A percentile compares a stretch with the other conserved stretches of the same genome.
These are phyloP conservation scores for Taphrina deformans DNA, from an alignment of 1,139 yeast genomes.

Conservation along the genomic window DNA sequence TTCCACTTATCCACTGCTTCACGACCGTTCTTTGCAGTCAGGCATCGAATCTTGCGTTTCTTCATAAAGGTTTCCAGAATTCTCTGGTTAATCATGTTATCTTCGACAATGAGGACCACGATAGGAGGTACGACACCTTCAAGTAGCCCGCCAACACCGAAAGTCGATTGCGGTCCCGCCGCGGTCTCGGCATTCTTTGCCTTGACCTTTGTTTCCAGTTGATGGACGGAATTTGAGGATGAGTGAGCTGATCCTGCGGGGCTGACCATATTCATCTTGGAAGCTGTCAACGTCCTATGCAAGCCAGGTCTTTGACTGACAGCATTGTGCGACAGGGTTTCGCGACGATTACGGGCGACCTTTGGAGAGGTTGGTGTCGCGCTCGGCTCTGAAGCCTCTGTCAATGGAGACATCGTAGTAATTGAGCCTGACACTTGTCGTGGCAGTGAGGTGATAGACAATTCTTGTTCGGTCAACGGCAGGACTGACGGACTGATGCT, in stretches of 20 bases:
- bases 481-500: conserved; percentile 13
- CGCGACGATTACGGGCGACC: background rate
- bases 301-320: background rate
- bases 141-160: conserved; percentile 37
- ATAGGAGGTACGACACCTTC: conserved; percentile 64
- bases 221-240: background rate
- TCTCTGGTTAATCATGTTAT: conserved; percentile 89
- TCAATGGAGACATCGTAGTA: background rate
- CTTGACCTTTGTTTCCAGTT: background rate
- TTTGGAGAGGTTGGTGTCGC: background rate
- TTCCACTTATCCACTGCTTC: conserved; percentile 94
- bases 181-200: background rate
- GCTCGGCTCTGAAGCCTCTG: background rate
- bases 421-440: conserved; percentile 1
- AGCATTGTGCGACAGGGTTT: background rate
- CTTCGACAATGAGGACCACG: conserved; percentile 90
- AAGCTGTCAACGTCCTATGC: conserved; percentile 12
- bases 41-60: conserved; percentile 79
- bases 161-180: conserved; percentile 6
- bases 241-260: conserved; percentile 20
- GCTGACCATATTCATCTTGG: conserved; percentile 23
- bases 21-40: conserved; percentile 84
- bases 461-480: conserved; percentile 19
- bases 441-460: conserved; percentile 2
- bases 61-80: conserved; percentile 89